A percentile compares a stretch with the other conserved stretches of the same genome.
Evolutionary conservation across 345 rosid species (phyloP).

Genomic region (Sonneratia alba): DNA sequence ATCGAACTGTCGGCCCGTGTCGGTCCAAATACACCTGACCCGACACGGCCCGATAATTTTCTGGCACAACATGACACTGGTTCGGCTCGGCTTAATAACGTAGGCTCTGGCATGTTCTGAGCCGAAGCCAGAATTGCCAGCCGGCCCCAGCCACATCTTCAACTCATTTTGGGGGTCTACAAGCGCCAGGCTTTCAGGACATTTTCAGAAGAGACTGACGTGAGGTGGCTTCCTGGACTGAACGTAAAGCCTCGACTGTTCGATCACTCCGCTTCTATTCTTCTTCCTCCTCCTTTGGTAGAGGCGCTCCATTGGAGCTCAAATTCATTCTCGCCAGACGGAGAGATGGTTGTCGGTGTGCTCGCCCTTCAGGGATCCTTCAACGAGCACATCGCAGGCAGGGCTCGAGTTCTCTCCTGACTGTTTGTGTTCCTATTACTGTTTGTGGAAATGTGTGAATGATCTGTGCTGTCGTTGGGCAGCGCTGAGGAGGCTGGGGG

Average conservation of each 20-base stretch:
- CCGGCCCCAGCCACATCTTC: too few species aligned
- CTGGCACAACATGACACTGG: too few species aligned
- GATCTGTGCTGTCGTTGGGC: conserved; percentile 8
- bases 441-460: not conserved
- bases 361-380: conserved; percentile 95
- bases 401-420: not conserved
- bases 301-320: not conserved
- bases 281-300: not conserved
- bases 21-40: too few species aligned
- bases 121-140: too few species aligned
- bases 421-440: not conserved
- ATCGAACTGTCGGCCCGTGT: too few species aligned
- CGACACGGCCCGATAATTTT: too few species aligned
- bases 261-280: conserved; percentile 10
- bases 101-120: too few species aligned
- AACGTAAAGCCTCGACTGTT: not conserved
- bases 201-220: not conserved
- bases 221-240: not conserved
- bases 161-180: not conserved
- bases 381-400: conserved; percentile 92
- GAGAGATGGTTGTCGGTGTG: conserved; percentile 77
- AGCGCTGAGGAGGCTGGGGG: conserved; percentile 74
- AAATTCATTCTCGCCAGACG: not conserved
- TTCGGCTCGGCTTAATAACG: too few species aligned
- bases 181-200: not conserved